Evolutionary conservation across 2,329 filamentous ascomycete genomes (phyloP).

Genomic region (Exserohilum rostratum): DNA sequence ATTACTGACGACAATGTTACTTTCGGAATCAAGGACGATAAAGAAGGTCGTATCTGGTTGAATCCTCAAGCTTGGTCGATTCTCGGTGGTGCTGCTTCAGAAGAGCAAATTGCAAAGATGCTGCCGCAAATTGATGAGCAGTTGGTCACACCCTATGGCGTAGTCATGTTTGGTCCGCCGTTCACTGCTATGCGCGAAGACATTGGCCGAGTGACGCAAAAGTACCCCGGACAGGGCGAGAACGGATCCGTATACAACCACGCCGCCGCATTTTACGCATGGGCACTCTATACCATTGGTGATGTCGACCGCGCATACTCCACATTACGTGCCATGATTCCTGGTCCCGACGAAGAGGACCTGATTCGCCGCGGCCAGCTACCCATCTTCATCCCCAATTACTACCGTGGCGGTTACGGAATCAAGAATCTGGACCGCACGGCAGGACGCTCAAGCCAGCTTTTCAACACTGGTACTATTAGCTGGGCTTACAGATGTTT

Average conservation of each 20-base stretch:
- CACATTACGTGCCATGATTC: constrained; percentile 61
- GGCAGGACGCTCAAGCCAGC: constrained; percentile 61
- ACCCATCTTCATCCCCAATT: constrained; percentile 64
- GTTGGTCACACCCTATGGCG: constrained; percentile 60
- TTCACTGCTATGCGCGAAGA: constrained; percentile 64
- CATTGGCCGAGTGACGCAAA: constrained; percentile 64
- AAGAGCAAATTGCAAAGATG: constrained; percentile 53
- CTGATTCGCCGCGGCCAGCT: constrained; percentile 61
- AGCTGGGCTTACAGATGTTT: constrained; percentile 63
- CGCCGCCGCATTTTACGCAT: constrained; percentile 61
- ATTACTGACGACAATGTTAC: constrained; percentile 63
- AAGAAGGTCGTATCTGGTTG: constrained; percentile 64
- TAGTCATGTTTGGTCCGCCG: constrained; percentile 63
- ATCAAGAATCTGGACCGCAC: constrained; percentile 44
- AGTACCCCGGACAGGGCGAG: constrained; percentile 63
- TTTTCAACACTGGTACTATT: constrained; percentile 65
- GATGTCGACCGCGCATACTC: constrained; percentile 59
- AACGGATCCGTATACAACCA: constrained; percentile 66
- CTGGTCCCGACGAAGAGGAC: constrained; percentile 59
- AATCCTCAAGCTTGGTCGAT: constrained; percentile 65
- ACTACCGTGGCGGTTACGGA: constrained; percentile 54
- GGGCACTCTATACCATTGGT: constrained; percentile 59
- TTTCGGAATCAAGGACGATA: constrained; percentile 59
- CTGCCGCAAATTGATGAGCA: constrained; percentile 59
- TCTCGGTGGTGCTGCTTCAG: constrained; percentile 58